A percentile compares a stretch with the other conserved stretches of the same genome.
These are phyloP conservation scores for Holtermannia corniformis DNA, from an alignment of 768 basidiomycete genomes.

Conservation along the genomic window DNA sequence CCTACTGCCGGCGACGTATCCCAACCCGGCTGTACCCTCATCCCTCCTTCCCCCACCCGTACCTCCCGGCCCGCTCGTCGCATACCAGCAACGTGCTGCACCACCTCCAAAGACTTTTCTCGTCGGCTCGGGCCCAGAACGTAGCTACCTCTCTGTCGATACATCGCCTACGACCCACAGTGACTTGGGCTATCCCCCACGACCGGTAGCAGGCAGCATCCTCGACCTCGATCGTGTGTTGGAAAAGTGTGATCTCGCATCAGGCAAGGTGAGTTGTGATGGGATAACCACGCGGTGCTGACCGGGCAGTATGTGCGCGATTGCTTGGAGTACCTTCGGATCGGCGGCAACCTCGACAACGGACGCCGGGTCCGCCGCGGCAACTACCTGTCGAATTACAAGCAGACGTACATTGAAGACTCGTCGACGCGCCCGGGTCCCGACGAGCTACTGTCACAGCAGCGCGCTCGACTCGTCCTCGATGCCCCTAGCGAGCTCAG, in stretches of 20 bases:
- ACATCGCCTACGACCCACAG: slow-evolving; percentile 18
- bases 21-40: slow-evolving; percentile 38
- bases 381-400: slow-evolving; percentile 65
- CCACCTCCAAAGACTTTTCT: slow-evolving; percentile 48
- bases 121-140: slow-evolving; percentile 63
- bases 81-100: slow-evolving; percentile 24
- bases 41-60: slow-evolving; percentile 20
- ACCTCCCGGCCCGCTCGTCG: slow-evolving; percentile 19
- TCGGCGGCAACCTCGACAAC: slow-evolving; percentile 80
- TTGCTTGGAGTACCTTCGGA: slow-evolving; percentile 85
- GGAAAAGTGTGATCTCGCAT: slow-evolving; percentile 85
- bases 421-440: slow-evolving; percentile 9
- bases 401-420: slow-evolving; percentile 74
- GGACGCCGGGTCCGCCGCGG: slow-evolving; percentile 64
- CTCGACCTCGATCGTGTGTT: slow-evolving; percentile 83
- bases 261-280: slow-evolving; percentile 43
- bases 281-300: background rate
- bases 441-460: background rate
- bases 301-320: slow-evolving; percentile 78
- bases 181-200: slow-evolving; percentile 65
- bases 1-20: slow-evolving; percentile 23
- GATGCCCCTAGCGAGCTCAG: background rate
- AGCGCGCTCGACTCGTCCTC: slow-evolving; percentile 10
- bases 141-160: slow-evolving; percentile 66
- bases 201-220: slow-evolving; percentile 73